phyloP scores from a whole-genome alignment of 768 basidiomycete species.

The Boletus fagicola region DNA sequence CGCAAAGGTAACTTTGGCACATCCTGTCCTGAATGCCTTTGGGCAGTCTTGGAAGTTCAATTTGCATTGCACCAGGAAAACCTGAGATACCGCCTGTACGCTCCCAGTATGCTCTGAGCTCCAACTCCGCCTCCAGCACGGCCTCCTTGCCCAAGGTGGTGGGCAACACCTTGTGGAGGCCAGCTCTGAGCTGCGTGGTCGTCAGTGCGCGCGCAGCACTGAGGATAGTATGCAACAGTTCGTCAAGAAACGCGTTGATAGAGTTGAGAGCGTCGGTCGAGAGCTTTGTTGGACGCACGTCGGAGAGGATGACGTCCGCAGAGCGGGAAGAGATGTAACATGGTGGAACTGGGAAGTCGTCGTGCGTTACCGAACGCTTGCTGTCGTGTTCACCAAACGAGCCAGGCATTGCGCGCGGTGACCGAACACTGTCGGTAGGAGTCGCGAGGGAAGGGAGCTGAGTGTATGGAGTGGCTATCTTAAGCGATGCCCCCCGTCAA shows the following conservation, averaged over 20 bases:
- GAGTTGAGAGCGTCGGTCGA: slow-evolving; percentile 71
- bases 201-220: slow-evolving; percentile 62
- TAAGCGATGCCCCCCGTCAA: slow-evolving; percentile 21
- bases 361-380: slow-evolving; percentile 12
- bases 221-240: slow-evolving; percentile 75
- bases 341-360: slow-evolving; percentile 43
- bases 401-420: slow-evolving; percentile 42
- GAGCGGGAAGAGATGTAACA: slow-evolving; percentile 80
- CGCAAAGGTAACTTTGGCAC: too few species aligned
- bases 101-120: slow-evolving; percentile 87
- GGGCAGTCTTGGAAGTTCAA: too few species aligned
- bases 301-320: slow-evolving; percentile 89
- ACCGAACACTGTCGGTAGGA: slow-evolving; percentile 11
- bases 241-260: slow-evolving; percentile 82
- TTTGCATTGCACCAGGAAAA: too few species aligned
- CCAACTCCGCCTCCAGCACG: slow-evolving; percentile 88
- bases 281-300: slow-evolving; percentile 88
- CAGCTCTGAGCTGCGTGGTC: slow-evolving; percentile 71
- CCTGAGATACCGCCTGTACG: too few species aligned
- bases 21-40: too few species aligned
- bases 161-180: slow-evolving; percentile 69
- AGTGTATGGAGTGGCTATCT: slow-evolving; percentile 14
- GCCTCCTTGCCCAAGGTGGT: slow-evolving; percentile 89
- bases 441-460: slow-evolving; percentile 13
- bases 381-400: slow-evolving; percentile 40